Evolutionary conservation across 2,329 filamentous ascomycete species (phyloP), one percentile per base, ranked within the genome.

Genomic region (Diaporthe amygdali): DNA sequence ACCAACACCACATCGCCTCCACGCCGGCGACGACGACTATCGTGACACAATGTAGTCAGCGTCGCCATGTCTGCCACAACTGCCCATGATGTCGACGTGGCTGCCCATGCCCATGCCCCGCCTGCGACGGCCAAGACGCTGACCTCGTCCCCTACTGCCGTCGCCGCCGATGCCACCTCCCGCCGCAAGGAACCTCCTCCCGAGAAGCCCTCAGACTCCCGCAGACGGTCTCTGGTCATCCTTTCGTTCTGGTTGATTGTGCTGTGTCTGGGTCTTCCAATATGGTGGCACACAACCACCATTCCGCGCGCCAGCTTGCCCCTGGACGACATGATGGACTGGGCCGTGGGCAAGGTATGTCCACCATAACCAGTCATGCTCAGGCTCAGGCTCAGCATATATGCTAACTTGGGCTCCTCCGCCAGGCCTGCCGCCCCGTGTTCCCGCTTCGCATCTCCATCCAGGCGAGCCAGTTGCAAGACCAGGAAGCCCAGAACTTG

Each of bases 231-330:
- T 59, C 86, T 87, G 73, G 92, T 98, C 64, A 91, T 99, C 73
- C 81, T 93, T 73, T 96, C 96, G 10, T 98, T 98, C 82, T 99
- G 96, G 96, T 85, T 91, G 6, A 90, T 98, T 46, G 94, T 97
- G 8, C 80, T 97, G 8, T 88, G 92, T 37, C 83, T 99, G 7
- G 96, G 96, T 3, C 81, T 99, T 75, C 96, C 96, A 70, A 92
- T 97, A 88, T 99, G 96, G 96, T 97, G 94, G 91, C 91, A 91
- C 81, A 98, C 96, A 0, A 99, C 96, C 5, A 93, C 93, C 0
- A 97, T 98, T 69, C 95, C 97, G 81, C 90, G 96, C 69, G 95
- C 96, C 15, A 88, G 91, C 54, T 84, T 99, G 76, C 96, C 96
- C 6, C 82, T 98, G 75, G 88, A 93, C 78, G 89, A 91, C 68